A percentile compares a stretch with the other conserved stretches of the same genome.
phyloP scores from a whole-genome alignment of 108 stramenopile genomes.

The Bacterosira constricta region DNA sequence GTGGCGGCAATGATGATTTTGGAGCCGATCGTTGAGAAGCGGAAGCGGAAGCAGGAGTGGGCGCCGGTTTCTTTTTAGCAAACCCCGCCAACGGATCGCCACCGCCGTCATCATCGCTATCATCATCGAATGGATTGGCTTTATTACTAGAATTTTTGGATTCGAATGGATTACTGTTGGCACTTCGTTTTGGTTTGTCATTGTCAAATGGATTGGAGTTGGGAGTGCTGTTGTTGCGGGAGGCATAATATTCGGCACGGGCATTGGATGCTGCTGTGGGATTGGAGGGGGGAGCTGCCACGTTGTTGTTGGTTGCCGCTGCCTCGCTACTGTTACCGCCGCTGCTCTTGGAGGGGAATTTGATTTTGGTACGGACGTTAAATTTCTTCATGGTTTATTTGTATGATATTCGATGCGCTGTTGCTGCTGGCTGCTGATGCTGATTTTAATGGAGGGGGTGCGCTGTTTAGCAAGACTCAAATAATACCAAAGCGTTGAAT shows the following conservation, averaged over 20 bases:
- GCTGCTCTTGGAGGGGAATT: background rate
- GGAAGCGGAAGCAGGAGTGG: conserved; percentile 3
- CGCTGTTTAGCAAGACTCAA: no score
- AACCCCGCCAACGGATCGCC: conserved; percentile 17
- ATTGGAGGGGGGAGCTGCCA: no score
- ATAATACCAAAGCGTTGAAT: no score
- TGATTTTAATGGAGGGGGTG: no score
- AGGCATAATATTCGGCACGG: conserved; percentile 22
- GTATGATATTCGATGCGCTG: background rate
- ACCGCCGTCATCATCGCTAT: conserved; percentile 1
- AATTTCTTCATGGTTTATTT: background rate
- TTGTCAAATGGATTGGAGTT: conserved; percentile 6
- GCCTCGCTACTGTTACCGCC: background rate
- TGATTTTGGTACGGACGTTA: background rate
- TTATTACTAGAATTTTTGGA: no score
- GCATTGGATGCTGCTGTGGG: background rate
- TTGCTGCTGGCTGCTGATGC: no score
- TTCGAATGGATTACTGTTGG: no score
- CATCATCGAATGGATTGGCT: conserved; percentile 32
- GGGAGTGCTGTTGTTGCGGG: background rate
- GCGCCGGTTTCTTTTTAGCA: conserved; percentile 10
- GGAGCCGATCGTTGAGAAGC: background rate
- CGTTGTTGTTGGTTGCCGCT: background rate
- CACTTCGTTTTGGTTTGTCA: background rate
- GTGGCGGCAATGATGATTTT: background rate